Base-by-base conservation (phyloP, 2,329 filamentous ascomycete species). In the Monosporascus sp. region DNA sequence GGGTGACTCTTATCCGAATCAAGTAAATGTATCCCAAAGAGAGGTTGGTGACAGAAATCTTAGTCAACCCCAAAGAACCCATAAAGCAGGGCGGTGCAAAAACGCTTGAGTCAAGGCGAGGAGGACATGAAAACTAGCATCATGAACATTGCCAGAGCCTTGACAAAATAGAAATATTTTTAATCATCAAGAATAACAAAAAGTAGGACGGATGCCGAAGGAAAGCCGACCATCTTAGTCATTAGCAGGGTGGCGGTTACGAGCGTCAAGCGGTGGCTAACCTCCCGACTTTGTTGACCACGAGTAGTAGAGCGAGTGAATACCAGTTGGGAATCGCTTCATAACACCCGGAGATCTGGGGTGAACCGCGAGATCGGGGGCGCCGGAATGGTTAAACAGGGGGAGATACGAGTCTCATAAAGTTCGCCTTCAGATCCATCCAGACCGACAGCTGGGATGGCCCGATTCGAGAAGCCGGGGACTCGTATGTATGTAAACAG, bases 1-100 rank as follows among this genome's bases (percentile, higher is more conserved):
- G 57, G 58, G 54, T 59, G 51, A 56, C 57, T 55, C 55, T 44
- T 57, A 57, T 54, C 54, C 55, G 50, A 60, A 59, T 57, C 52
- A 54, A 55, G 58, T 51, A 60, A 51, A 50, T 18, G 5, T 46
- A 46, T n/a, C 24, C 24, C 24, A 11, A 11, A 45, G 5, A 45
- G 5, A 11, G 20, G 11, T 45, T 45, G 43, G 11, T 27, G 22
- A 25, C 22, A 27, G 4, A 18, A 7, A 25, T 25, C 18, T 45
- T 4, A 11, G 15, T 15, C 11, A 45, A 22, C 43, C 5, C 3
- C 24, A 9, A 25, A 25, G 17, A 46, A 24, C 18, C 17, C 20
- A 17, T 24, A 31, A 35, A 24, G n/a, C 17, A 43, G 20, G 18
- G 39, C 3, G 22, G 18, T 24, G 18, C 9, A 14, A 43, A 43